Conservation (phyloP, 148 eudicot species). For the Gaultheria prostrata region DNA sequence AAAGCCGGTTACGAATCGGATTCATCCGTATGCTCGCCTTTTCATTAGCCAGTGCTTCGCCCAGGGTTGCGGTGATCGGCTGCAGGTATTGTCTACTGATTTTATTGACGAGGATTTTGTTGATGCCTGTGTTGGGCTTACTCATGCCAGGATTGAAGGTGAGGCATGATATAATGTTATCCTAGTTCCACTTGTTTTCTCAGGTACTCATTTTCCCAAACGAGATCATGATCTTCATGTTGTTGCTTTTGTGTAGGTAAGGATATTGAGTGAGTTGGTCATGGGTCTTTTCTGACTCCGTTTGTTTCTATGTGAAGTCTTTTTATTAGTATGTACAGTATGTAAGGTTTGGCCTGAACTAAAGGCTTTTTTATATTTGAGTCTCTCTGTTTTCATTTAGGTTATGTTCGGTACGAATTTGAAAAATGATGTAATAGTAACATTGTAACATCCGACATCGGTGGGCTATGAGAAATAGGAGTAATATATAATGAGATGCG, state of each 20-base stretch:
- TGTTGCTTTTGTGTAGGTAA: neutral
- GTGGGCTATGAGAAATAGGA: too few species aligned
- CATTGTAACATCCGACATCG: too few species aligned
- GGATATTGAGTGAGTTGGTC: neutral
- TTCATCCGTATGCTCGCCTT: constrained; percentile 67
- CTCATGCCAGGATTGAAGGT: constrained; percentile 70
- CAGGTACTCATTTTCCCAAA: neutral
- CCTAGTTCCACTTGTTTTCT: neutral
- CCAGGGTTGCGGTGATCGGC: constrained; percentile 47
- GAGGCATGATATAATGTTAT: constrained; percentile 20
- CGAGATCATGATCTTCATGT: neutral
- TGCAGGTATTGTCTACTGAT: constrained; percentile 85
- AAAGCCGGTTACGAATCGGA: constrained; percentile 70
- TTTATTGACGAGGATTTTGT: constrained; percentile 84
- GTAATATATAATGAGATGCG: too few species aligned
- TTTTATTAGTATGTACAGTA: neutral
- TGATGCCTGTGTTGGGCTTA: constrained; percentile 81
- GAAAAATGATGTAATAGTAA: neutral
- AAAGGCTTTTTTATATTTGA: neutral
- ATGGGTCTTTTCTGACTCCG: neutral
- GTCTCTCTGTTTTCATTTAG: neutral
- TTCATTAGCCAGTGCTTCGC: constrained; percentile 64
- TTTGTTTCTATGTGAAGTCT: neutral
- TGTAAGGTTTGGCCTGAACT: neutral
- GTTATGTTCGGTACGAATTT: neutral